Conservation (phyloP, 176 grass and related monocot genomes). For the Aegilops tauschii region DNA sequence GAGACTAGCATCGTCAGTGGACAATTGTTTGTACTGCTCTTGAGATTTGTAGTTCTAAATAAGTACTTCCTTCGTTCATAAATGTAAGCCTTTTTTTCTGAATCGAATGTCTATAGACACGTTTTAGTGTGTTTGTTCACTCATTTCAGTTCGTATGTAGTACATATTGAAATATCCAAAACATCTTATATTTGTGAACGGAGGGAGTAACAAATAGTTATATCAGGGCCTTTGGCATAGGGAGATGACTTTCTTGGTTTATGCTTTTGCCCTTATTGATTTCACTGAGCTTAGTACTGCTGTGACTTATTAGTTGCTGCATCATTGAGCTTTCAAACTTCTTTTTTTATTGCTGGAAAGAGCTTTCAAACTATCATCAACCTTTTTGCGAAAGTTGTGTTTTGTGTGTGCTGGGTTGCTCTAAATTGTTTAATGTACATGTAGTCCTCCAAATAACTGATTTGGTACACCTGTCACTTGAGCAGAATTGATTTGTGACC, state of each 20-base stretch:
- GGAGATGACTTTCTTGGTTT: not conserved
- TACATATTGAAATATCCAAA: no score
- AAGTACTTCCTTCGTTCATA: not conserved
- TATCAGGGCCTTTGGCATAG: not conserved
- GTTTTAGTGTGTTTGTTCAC: no score
- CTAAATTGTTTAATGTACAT: not conserved
- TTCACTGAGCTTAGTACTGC: not conserved
- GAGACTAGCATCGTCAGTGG: not conserved
- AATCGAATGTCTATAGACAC: no score
- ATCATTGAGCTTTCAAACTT: not conserved
- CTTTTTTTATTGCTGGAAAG: no score
- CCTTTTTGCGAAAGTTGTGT: not conserved
- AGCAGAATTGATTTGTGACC: not conserved
- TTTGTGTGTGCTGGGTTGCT: not conserved
- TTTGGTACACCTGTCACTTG: not conserved
- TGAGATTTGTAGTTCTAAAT: not conserved
- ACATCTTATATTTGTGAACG: no score
- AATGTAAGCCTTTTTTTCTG: no score
- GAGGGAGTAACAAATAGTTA: not conserved
- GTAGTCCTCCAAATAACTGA: conserved; percentile 1
- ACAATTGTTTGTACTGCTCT: not conserved
- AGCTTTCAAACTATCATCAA: not conserved
- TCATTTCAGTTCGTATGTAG: no score
- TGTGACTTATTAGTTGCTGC: not conserved
- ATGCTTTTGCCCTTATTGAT: not conserved